These are phyloP conservation scores for Melanogaster broomeanus DNA, from an alignment of 768 basidiomycete genomes.

Conservation along the genomic window DNA sequence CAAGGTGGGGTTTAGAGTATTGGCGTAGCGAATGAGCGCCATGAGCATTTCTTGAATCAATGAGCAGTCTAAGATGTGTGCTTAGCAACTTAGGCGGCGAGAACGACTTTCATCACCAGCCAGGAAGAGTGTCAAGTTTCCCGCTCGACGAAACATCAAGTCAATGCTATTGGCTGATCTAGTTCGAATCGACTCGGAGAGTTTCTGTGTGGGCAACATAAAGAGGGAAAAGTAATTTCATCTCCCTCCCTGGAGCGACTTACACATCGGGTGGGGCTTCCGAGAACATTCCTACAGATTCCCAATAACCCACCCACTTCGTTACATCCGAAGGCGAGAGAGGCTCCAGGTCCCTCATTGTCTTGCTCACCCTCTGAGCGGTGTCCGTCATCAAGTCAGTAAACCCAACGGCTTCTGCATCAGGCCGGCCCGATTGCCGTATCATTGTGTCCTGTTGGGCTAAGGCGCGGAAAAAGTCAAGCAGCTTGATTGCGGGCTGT, in stretches of 20 bases:
- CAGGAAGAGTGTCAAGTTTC: too few relatives aligned
- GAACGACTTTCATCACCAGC: too few relatives aligned
- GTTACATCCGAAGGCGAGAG: constrained; percentile 27
- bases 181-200: too few relatives aligned
- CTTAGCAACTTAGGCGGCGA: too few relatives aligned
- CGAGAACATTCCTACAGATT: constrained; percentile 23
- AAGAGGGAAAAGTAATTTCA: constrained; percentile 1
- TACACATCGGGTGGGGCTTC: neutral
- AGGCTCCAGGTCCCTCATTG: constrained; percentile 30
- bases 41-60: too few relatives aligned
- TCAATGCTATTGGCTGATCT: too few relatives aligned
- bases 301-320: constrained; percentile 44
- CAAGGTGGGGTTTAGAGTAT: too few relatives aligned
- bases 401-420: constrained; percentile 3
- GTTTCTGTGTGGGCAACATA: too few relatives aligned
- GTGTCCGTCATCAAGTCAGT: constrained; percentile 28
- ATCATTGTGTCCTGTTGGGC: constrained; percentile 16
- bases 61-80: too few relatives aligned
- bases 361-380: constrained; percentile 32
- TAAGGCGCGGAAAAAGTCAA: constrained; percentile 27
- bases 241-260: neutral
- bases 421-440: neutral
- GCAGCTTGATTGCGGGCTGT: constrained; percentile 38
- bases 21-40: too few relatives aligned
- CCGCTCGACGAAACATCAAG: too few relatives aligned